Base-by-base conservation (phyloP, 1,284 basidiomycete genomes). In the Cryptococcus sp. region DNA sequence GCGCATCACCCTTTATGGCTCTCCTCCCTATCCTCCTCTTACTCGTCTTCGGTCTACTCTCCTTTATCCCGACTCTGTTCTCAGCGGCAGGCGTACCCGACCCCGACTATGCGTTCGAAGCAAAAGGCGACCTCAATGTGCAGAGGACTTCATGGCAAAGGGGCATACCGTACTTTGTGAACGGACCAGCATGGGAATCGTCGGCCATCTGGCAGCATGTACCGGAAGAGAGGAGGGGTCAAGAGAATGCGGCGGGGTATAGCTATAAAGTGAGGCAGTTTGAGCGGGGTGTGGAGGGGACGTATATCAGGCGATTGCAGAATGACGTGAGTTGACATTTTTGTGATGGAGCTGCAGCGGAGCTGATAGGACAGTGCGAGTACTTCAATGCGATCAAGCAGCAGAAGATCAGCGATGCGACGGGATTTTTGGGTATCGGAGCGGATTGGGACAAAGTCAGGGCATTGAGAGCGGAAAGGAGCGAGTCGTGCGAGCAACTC, bases 391-490 rank as follows among this genome's bases (percentile, higher is more conserved):
- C 61, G 24, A 33, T 39, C 1, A 64, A 63, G 48, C 62, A 67
- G 41, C 61, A 62, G 43, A 74, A 77, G 53, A 83, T 85, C 62
- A 84, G 89, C 40, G 77, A 80, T 4, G 85, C 89, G 58, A 74
- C 87, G 3, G 92, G 91, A 2, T 74, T 94, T 58, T 90, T 95
- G 66, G 92, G 91, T 2, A 76, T 92, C 51, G 86, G 88, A 19
- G 86, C 88, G 18, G 85, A 95, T 68, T 89, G 86, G 83, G 84
- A 87, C 39, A 87, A 88, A 72, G 68, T 72, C 51, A 50, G 56
- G 18, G 54, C 65, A 45, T 53, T 74, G 12, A 49, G 65, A 25
- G 46, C 49, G 11, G 54, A 66, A 49, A 62, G 54, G 26, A 56
- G 62, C 21, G 76, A 79, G 51, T 82, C 80, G 58, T 95, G 91